Evolutionary conservation across 805 yeast genomes (phyloP).

Genomic region (Limtongia smithiae): DNA sequence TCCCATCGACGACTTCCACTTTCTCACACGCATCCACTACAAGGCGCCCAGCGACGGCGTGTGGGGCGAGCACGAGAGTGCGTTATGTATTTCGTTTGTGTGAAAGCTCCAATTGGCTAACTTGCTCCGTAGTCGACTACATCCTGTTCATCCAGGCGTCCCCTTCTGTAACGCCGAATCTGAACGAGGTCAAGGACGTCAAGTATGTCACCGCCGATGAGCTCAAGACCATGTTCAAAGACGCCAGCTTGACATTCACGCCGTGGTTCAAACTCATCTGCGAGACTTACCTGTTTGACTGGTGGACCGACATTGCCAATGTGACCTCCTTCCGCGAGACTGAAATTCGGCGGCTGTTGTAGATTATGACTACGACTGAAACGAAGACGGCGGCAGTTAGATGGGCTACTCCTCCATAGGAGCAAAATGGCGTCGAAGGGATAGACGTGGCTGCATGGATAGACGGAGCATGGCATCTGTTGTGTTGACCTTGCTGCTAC

Average conservation of each 20-base stretch:
- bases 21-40: constrained; percentile 90
- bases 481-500: no score
- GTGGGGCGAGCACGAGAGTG: constrained; percentile 95
- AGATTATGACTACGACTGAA: no score
- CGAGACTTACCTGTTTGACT: constrained; percentile 79
- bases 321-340: constrained; percentile 47
- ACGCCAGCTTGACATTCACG: constrained; percentile 66
- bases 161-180: constrained; percentile 53
- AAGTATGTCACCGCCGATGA: constrained; percentile 68
- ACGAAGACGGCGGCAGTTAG: no score
- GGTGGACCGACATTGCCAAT: constrained; percentile 82
- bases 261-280: constrained; percentile 99
- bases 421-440: no score
- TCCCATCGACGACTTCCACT: constrained; percentile 68
- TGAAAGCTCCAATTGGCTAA: background rate
- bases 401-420: no score
- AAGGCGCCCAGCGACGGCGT: constrained; percentile 71
- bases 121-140: constrained; percentile 56
- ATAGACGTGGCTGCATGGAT: no score
- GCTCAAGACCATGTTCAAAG: constrained; percentile 71
- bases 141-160: constrained; percentile 70
- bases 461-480: no score
- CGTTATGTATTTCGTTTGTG: background rate
- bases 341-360: constrained; percentile 34
- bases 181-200: constrained; percentile 81